Evolutionary conservation across 345 rosid species (phyloP), one percentile per base, ranked within the genome.

Genomic region (Syzygium aromaticum): DNA sequence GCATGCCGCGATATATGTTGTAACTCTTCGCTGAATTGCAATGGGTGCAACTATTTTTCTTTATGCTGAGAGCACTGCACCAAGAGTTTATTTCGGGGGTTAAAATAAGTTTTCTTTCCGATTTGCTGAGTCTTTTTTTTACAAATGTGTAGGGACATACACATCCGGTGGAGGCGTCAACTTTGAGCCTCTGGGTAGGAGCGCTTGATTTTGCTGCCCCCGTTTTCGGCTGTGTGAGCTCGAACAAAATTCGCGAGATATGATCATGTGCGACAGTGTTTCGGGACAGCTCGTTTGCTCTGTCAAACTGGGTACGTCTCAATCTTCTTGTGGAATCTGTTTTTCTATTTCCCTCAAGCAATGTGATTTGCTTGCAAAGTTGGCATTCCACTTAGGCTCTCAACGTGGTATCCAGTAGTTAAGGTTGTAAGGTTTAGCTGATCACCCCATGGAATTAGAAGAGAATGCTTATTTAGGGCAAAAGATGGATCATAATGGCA

Each of bases 251-350:
- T 28, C 52, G 83, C 87, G 33, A 85, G 86, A 6, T 84, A 77
- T 77, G 89, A 90, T 73, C 86, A 95, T 94, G 95, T 93, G 92
- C 21, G 94, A 93, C 86, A 51, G 87, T 54, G 86, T 89, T 93
- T 88, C 94, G 59, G 91, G 89, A 85, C 87, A 38, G 82, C 82
- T 73, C 23, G 3, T 21, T 73, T 3, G 15, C 40, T 73, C 82
- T 3, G 14, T 38, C 49, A 10, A 10, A 14, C 82, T 4, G 1
- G 82, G 82, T 73, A 73, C 38, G 51, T 51, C 54, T 63, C 38
- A 11, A 10, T 61, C 25, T 51, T 85, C 64, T 38, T 22, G 52
- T 11, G 51, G 52, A 30, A 52, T 84, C 57, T 84, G 85, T 84
- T 84, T 38, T 40, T 11, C 49, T 17, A 19, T 33, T 40, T 73